These are phyloP conservation scores for Hypsizygus marmoreus DNA, from an alignment of 768 basidiomycete genomes.

Conservation along the genomic window DNA sequence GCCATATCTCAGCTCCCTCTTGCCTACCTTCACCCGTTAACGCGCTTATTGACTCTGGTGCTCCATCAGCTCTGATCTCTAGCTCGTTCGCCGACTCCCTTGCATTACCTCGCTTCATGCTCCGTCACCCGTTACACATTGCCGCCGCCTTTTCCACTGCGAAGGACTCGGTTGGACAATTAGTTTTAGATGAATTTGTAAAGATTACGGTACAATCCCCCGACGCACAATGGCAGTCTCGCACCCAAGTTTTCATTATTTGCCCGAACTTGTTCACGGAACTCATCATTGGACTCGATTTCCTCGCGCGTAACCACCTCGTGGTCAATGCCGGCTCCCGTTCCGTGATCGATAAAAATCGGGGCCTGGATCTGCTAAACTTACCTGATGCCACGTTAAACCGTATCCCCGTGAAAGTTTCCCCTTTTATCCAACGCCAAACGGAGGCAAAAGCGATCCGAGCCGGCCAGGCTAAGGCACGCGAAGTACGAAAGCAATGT, in stretches of 20 bases:
- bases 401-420: too few species aligned
- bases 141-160: background rate
- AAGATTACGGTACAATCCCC: background rate
- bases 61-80: background rate
- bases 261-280: background rate
- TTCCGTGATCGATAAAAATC: background rate
- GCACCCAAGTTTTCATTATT: background rate
- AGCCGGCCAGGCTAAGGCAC: background rate
- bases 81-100: background rate
- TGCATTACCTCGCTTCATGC: background rate
- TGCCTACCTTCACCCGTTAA: background rate
- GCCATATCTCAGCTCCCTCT: background rate
- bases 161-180: background rate
- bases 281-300: background rate
- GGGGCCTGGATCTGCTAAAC: background rate
- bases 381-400: background rate
- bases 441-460: background rate
- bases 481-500: background rate
- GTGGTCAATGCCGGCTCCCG: background rate
- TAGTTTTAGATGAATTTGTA: background rate
- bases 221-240: background rate
- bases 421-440: background rate
- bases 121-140: background rate
- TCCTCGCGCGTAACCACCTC: background rate
- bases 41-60: background rate